Evolutionary conservation across 768 basidiomycete genomes (phyloP), one percentile per base, ranked within the genome.

Genomic region (Boletus rubescentipes): DNA sequence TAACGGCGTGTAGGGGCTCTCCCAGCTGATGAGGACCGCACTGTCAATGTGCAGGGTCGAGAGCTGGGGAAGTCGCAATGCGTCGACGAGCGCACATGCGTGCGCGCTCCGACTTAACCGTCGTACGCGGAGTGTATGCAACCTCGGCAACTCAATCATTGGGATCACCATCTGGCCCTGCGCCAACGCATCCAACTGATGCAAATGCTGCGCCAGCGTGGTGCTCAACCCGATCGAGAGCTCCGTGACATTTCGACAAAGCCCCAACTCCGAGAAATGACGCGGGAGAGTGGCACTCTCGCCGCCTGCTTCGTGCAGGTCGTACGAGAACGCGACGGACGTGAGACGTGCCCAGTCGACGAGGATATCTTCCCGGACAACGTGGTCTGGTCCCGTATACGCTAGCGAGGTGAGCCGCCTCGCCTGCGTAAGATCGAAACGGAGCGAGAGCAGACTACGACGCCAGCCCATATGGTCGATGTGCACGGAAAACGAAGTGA

Each of bases 381-480:
- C 58, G 15, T 55, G 62, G 18, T 61, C 64, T n/a, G 64, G 66
- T 3, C 64, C 64, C 9, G 67, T 64, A 46, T 61, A 67, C 4
- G 61, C 62, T 20, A 67, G 43, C 12, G 61, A 61, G 5, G 46
- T 58, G 34, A 67, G 67, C 18, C 11, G 59, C 12, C 3, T 44
- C 1, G 66, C 64, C 15, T 45, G 55, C 0, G 49, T 16, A 26
- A 67, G 62, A 43, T 68, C 64, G 21, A 67, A 55, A 18, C 14
- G 21, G 20, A 66, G 46, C n/a, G 61, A 64, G 32, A 58, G 51
- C 14, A 58, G 53, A 23, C 61, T 55, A 26, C 58, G 51, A 18
- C 63, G 61, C 66, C 66, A 66, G 20, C 64, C 64, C 63, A 67
- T 66, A 45, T 68, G 66, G 29, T 67, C 66, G 23, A 58, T 53